A percentile compares a stretch with the other conserved stretches of the same genome.
These are phyloP conservation scores for Cyberlindnera galapagoensis DNA, from an alignment of 805 yeast species.

Conservation along the genomic window DNA sequence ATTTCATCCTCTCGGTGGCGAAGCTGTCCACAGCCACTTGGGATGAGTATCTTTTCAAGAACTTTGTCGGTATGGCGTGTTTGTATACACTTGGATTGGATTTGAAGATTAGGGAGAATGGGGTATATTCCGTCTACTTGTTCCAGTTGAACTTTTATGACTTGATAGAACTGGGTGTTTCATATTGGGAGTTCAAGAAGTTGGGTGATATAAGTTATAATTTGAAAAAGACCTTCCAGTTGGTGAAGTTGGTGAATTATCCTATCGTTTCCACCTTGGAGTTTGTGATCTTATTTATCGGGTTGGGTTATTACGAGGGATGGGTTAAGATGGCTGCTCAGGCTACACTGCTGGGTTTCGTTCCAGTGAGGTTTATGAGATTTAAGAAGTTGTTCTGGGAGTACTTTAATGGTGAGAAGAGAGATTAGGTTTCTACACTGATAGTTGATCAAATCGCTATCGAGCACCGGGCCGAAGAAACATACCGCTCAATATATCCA, in stretches of 20 bases:
- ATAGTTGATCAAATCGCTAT: too few species aligned
- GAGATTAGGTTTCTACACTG: too few species aligned
- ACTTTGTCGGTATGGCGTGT: conserved; percentile 4
- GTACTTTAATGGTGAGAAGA: too few species aligned
- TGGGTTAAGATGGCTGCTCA: conserved; percentile 1
- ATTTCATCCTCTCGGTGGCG: conserved; percentile 6
- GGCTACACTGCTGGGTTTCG: conserved; percentile 9
- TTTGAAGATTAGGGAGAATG: conserved; percentile 11
- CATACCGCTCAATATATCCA: too few species aligned
- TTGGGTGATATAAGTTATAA: too few species aligned
- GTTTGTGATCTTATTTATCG: conserved; percentile 17
- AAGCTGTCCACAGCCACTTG: conserved; percentile 11
- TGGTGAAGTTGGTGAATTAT: conserved; percentile 8
- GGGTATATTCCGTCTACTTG: conserved; percentile 11
- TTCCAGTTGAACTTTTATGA: too few species aligned
- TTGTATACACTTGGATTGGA: conserved; percentile 3
- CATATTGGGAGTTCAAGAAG: too few species aligned
- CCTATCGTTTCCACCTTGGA: conserved; percentile 12
- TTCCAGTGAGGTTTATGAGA: conserved; percentile 15
- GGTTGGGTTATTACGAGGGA: conserved; percentile 8
- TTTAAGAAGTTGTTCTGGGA: conserved; percentile 14
- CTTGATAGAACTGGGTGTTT: too few species aligned
- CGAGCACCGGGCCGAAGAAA: too few species aligned
- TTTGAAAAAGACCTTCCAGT: too few species aligned
- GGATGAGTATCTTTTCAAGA: conserved; percentile 3